Conservation (phyloP, 176 grass and related monocot genomes). For the Leersia perrieri region DNA sequence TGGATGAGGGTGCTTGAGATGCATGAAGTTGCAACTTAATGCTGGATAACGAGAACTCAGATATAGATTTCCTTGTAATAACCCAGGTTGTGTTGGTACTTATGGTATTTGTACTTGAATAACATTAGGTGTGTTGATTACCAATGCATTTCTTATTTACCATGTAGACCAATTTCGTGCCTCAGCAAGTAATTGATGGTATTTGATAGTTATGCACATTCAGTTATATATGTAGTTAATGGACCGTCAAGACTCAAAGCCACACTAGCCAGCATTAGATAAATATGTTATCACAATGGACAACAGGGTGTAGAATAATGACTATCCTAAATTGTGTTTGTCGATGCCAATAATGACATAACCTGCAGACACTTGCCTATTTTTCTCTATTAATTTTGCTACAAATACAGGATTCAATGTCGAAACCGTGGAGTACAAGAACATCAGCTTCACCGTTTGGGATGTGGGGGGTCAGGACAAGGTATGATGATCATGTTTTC, state of each 20-base stretch:
- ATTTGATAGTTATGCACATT: not conserved
- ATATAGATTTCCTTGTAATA: not conserved
- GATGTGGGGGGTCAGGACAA: conserved; percentile 99
- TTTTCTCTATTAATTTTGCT: conserved; percentile 10
- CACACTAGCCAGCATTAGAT: not conserved
- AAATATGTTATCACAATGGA: not conserved
- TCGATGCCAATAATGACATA: not conserved
- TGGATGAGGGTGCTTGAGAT: not conserved
- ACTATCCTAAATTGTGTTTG: not conserved
- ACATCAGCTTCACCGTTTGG: conserved; percentile 98
- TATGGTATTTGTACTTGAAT: not conserved
- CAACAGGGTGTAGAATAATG: not conserved
- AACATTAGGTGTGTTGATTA: not conserved
- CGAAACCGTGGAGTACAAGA: conserved; percentile 90
- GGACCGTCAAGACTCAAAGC: not conserved
- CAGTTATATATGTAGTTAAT: not conserved
- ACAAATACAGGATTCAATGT: conserved; percentile 63
- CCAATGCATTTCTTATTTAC: not conserved
- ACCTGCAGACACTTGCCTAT: not conserved
- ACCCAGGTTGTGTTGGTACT: not conserved
- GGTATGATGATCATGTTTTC: conserved; percentile 37
- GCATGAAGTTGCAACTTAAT: not conserved
- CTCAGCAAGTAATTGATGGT: not conserved
- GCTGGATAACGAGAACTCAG: not conserved
- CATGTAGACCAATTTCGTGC: not conserved